Evolutionary conservation across 371 early-diverging fungal genomes (phyloP).

Genomic region (Mucor circinelloides): DNA sequence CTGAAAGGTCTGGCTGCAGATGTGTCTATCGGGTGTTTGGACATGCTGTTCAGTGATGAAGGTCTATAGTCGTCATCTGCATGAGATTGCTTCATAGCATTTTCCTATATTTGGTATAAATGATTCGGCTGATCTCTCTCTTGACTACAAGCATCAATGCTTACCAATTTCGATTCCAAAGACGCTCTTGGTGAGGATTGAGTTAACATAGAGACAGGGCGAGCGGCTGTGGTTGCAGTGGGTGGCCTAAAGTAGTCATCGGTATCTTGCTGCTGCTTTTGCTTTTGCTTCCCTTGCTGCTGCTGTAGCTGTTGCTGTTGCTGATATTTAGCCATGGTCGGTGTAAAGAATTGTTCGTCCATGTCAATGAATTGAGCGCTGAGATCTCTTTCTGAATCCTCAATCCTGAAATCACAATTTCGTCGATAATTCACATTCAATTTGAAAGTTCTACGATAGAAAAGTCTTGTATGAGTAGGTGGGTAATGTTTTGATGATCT

Average conservation of each 20-base stretch:
- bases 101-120: neutral
- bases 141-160: neutral
- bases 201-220: neutral
- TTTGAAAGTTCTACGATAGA: conserved; percentile 62
- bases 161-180: neutral
- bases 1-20: neutral
- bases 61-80: neutral
- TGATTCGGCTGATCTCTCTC: neutral
- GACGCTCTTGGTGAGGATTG: neutral
- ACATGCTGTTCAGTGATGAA: neutral
- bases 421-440: conserved; percentile 79
- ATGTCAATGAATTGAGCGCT: conserved; percentile 45
- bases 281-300: neutral
- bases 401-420: conserved; percentile 79
- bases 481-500: neutral
- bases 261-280: neutral
- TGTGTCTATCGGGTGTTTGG: neutral
- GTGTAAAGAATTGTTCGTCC: conserved; percentile 31
- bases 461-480: neutral
- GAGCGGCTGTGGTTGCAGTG: neutral
- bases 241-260: neutral
- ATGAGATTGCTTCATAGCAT: neutral
- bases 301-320: conserved; percentile 36
- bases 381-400: conserved; percentile 52
- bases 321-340: conserved; percentile 60